Percentiles rank a stretch among this genome's conserved stretches.
Evolutionary conservation across 2,329 filamentous ascomycete genomes (phyloP).

Genomic region (Neospermospora avenae): DNA sequence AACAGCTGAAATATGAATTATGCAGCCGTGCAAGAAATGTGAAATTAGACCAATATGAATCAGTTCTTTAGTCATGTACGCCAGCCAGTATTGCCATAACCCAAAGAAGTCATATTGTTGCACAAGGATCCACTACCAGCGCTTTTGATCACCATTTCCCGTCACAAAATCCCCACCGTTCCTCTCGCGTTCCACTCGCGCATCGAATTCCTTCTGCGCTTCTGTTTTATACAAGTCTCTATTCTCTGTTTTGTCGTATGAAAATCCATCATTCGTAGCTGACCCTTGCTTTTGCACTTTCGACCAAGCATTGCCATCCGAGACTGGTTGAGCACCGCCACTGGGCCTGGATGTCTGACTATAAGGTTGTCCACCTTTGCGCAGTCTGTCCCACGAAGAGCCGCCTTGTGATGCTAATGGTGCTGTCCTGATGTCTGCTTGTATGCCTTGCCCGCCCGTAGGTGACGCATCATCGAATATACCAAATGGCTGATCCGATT

Average conservation of each 20-base stretch:
- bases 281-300: constrained; percentile 13
- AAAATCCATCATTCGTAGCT: constrained; percentile 21
- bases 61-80: neutral
- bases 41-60: neutral
- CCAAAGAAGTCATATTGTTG: neutral
- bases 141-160: constrained; percentile 24
- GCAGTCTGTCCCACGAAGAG: constrained; percentile 35
- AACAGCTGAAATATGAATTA: neutral
- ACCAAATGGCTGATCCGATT: constrained; percentile 23
- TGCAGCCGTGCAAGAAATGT: neutral
- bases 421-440: constrained; percentile 12
- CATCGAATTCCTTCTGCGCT: constrained; percentile 36
- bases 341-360: neutral
- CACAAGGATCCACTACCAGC: constrained; percentile 20
- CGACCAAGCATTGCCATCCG: constrained; percentile 17
- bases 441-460: constrained; percentile 24
- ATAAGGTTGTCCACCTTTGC: constrained; percentile 22
- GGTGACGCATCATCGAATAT: constrained; percentile 33
- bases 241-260: constrained; percentile 28
- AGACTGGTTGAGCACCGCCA: neutral
- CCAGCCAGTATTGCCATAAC: neutral
- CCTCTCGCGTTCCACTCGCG: constrained; percentile 33
- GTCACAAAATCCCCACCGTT: constrained; percentile 30
- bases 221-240: constrained; percentile 25
- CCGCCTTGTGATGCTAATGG: constrained; percentile 15